Base-by-base conservation (phyloP, 345 rosid genomes). In the Nephelium lappaceum region DNA sequence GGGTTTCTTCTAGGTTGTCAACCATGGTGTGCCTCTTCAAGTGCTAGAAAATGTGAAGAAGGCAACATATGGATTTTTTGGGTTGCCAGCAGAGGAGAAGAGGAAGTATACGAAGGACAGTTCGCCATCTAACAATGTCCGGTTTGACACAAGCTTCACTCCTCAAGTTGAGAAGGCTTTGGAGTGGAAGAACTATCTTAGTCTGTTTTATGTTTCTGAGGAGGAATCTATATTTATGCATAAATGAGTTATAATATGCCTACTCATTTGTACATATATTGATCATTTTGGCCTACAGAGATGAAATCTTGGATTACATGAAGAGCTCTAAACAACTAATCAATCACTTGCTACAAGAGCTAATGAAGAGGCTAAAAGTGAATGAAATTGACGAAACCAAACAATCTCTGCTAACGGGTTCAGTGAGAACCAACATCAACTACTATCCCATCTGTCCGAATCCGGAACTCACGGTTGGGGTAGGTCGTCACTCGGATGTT, bases 1-100 rank as follows among this genome's bases (percentile, higher is more conserved):
- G 86, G 89, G 91, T 6, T 84, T 86, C 80, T 86, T 88, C n/a
- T 89, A 88, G 71, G 80, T 86, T 11, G 78, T 84, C 47, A 84
- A 88, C 8, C 91, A 88, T 70, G 91, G 91, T 0, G 84, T 88
- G 15, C 85, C 91, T 1, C 38, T 77, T 38, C 81, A 88, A 14
- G 84, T 86, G 41, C 84, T 88, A 49, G 82, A 86, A 0, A 74
- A 83, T 5, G 85, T 86, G 1, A 79, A 84, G 43, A 74, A 78
- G 1, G 89, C 91, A 5, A 79, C 87, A 21, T 86, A 84, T 45
- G 75, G 81, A 5, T 88, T 88, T 80, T 86, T 84, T 25, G 85
- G 70, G 24, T 61, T 86, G 8, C 87, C 91, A 3, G 87, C 83
- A 0, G 85, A 72, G 11, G 86, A 80, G 74, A 88, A 84, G 80